Conservation (phyloP, 2,329 filamentous ascomycete species). For the Sporothrix pseudoabietina region DNA sequence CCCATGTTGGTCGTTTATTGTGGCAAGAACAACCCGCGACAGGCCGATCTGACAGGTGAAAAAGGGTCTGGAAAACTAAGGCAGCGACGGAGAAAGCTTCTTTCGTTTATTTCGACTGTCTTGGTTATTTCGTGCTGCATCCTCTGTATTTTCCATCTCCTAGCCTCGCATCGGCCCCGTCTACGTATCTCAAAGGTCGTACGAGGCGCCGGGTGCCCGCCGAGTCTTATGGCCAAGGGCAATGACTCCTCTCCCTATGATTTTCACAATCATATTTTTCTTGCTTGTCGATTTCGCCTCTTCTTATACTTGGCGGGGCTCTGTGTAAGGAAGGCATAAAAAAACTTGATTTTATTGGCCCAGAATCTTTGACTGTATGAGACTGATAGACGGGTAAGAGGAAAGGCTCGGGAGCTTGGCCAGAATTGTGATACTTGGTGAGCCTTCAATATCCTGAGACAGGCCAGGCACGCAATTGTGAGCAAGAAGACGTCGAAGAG, state of each 20-base stretch:
- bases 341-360: background rate
- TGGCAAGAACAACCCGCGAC: background rate
- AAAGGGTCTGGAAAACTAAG: background rate
- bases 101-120: background rate
- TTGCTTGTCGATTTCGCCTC: background rate
- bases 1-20: background rate
- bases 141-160: background rate
- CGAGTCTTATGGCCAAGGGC: background rate
- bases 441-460: slow-evolving; percentile 9
- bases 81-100: background rate
- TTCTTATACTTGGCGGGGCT: background rate
- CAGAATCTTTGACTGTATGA: background rate
- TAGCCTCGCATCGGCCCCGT: background rate
- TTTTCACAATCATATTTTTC: background rate
- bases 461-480: background rate
- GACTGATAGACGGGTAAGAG: background rate
- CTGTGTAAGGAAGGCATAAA: background rate
- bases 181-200: background rate
- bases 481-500: background rate
- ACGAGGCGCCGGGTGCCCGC: background rate
- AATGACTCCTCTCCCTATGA: slow-evolving; percentile 2
- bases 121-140: background rate
- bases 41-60: slow-evolving; percentile 1
- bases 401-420: background rate
- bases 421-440: background rate